These are phyloP conservation scores for Nannochloropsis oceanica DNA, from an alignment of 108 stramenopile genomes.

Conservation along the genomic window DNA sequence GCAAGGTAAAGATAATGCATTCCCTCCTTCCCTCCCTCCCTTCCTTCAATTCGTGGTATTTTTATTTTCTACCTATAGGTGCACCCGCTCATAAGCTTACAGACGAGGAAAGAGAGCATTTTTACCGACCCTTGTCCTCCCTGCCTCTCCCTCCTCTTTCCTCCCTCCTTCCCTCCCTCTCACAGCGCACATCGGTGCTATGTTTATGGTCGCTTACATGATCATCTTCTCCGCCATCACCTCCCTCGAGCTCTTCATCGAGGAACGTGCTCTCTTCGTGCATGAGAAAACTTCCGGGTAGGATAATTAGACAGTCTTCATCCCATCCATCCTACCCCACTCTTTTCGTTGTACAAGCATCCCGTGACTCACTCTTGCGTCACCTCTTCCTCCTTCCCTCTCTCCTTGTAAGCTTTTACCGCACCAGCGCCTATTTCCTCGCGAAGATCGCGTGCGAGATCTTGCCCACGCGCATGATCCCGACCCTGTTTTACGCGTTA, in stretches of 20 bases:
- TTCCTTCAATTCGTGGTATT: too few species aligned
- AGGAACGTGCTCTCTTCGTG: not conserved
- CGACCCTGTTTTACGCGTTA: not conserved
- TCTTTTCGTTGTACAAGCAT: too few species aligned
- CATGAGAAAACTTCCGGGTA: not conserved
- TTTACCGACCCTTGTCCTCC: too few species aligned
- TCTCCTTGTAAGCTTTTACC: not conserved
- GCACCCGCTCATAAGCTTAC: too few species aligned
- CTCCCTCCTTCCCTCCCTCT: not conserved
- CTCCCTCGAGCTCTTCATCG: not conserved
- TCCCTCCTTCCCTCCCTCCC: not conserved
- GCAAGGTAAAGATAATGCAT: not conserved
- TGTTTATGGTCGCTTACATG: not conserved
- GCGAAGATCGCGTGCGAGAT: not conserved
- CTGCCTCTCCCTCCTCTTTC: not conserved
- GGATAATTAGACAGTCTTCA: too few species aligned
- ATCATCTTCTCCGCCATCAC: not conserved
- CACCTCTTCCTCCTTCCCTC: too few species aligned
- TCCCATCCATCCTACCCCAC: too few species aligned
- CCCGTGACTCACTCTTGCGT: too few species aligned
- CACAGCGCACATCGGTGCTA: not conserved
- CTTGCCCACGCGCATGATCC: not conserved
- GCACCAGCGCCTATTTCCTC: not conserved
- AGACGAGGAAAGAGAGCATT: not conserved
- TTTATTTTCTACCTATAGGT: too few species aligned